A percentile compares a stretch with the other conserved stretches of the same genome.
phyloP scores from a whole-genome alignment of 176 grass and related monocot genomes.

The Carex kokanica region DNA sequence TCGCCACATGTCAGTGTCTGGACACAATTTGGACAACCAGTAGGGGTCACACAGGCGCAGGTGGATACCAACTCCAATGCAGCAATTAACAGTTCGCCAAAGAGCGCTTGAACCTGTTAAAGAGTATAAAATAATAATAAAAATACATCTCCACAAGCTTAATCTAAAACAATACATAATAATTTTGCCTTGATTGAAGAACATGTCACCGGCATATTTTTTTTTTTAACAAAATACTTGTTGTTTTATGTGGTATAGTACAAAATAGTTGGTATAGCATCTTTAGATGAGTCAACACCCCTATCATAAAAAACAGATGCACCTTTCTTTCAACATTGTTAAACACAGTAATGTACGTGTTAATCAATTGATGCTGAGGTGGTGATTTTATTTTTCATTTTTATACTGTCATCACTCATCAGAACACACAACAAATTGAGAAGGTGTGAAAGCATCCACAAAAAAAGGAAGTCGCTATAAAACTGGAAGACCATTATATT shows the following conservation, averaged over 20 bases:
- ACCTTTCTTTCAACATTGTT: neutral
- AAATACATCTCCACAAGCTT: neutral
- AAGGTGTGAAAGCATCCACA: neutral
- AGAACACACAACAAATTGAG: neutral
- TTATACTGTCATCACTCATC: neutral
- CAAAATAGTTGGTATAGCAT: neutral
- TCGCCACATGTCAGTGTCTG: conserved; percentile 69
- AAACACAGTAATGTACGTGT: neutral
- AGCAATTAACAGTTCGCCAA: conserved; percentile 61
- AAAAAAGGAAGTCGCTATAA: neutral
- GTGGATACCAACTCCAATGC: conserved; percentile 62
- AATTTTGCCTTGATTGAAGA: conserved; percentile 11
- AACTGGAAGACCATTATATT: neutral
- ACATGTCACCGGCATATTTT: neutral
- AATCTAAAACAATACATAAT: neutral
- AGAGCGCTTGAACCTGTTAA: conserved; percentile 51
- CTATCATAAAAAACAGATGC: neutral
- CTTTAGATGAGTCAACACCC: neutral
- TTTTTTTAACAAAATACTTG: neutral
- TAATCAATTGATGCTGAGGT: conserved; percentile 7
- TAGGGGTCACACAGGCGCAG: conserved; percentile 43
- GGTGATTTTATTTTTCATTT: neutral
- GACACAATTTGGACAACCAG: conserved; percentile 80
- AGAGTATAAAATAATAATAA: neutral
- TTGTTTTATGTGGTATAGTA: neutral